Evolutionary conservation across 2,329 filamentous ascomycete species (phyloP), one percentile per base, ranked within the genome.

Genomic region (Arthrocladium fulminans): DNA sequence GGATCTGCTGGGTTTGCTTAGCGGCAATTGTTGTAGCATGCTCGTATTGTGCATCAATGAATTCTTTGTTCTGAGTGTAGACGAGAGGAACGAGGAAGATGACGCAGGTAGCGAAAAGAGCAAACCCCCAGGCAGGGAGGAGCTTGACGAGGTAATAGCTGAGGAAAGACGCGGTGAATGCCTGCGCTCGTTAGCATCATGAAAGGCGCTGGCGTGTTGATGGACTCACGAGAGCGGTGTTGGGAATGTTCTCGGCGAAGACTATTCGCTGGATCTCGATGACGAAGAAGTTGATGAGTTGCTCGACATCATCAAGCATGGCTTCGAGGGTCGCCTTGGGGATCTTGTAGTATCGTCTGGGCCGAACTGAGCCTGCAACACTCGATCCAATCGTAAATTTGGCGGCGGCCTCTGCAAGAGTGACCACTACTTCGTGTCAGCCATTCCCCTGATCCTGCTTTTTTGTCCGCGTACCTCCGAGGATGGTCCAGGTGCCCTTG

Each of bases 221-320:
- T n/a, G 2, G 38, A 66, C 77, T 63, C 73, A 81, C 79, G 51
- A 71, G 72, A 61, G 77, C 63, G 12, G 79, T 82, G 51, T 74
- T 75, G 51, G 74, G 72, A 48, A 81, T 69, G 58, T 83, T 83
- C 71, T 83, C 80, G 25, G 76, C 79, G 58, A 82, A 83, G 51
- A 83, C 63, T 54, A 83, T 73, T 50, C 80, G 75, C 69, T 83
- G 80, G 61, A 79, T 77, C 62, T 83, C 80, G 54, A 83, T 81
- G 57, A 83, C 72, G 65, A 82, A 79, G 67, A 83, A 83, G 69
- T 83, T 81, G 66, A 78, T 71, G 47, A 83, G 68, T 66, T 83
- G 78, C 63, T 80, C 77, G 12, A 80, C 61, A 61, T 83, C 80
- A 55, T 80, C 79, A 42, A 80, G 66, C 19, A 78, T 65, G 50